Percentiles rank a stretch among this genome's conserved stretches.
Conservation (phyloP, 2,329 filamentous ascomycete species). For the Sporothrix protearum region DNA sequence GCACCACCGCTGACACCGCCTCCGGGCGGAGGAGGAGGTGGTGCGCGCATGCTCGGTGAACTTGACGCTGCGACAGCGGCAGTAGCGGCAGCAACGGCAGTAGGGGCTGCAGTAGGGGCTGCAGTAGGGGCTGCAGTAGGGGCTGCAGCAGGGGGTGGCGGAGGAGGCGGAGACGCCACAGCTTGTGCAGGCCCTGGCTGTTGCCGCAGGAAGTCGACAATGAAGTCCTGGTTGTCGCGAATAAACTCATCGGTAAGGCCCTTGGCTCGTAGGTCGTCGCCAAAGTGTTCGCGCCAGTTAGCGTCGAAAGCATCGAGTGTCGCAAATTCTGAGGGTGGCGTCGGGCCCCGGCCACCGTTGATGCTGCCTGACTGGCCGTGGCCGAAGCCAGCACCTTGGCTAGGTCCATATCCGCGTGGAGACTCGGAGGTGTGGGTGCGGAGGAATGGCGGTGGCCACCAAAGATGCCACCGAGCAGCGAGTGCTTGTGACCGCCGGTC, state of each 20-base stretch:
- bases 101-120: slow-evolving; percentile 31
- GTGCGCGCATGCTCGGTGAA: slow-evolving; percentile 34
- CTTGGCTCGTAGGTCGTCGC: slow-evolving; percentile 59
- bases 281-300: slow-evolving; percentile 62
- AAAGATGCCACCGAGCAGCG: slow-evolving; percentile 60
- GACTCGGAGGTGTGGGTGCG: slow-evolving; percentile 58
- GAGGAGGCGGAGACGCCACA: slow-evolving; percentile 23
- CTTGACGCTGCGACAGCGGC: slow-evolving; percentile 32
- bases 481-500: slow-evolving; percentile 41
- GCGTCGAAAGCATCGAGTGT: slow-evolving; percentile 62
- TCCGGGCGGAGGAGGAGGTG: slow-evolving; percentile 39
- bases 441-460: slow-evolving; percentile 51
- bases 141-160: slow-evolving; percentile 23
- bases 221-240: slow-evolving; percentile 65
- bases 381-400: slow-evolving; percentile 27
- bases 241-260: slow-evolving; percentile 65
- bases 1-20: slow-evolving; percentile 29
- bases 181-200: slow-evolving; percentile 43
- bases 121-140: slow-evolving; percentile 20
- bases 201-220: slow-evolving; percentile 60
- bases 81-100: slow-evolving; percentile 35
- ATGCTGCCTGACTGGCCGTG: slow-evolving; percentile 42
- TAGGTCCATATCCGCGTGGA: slow-evolving; percentile 43
- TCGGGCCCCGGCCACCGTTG: slow-evolving; percentile 31
- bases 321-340: slow-evolving; percentile 54